These are phyloP conservation scores for Alectoria sarmentosa DNA, from an alignment of 495 filamentous ascomycete species.

Conservation along the genomic window DNA sequence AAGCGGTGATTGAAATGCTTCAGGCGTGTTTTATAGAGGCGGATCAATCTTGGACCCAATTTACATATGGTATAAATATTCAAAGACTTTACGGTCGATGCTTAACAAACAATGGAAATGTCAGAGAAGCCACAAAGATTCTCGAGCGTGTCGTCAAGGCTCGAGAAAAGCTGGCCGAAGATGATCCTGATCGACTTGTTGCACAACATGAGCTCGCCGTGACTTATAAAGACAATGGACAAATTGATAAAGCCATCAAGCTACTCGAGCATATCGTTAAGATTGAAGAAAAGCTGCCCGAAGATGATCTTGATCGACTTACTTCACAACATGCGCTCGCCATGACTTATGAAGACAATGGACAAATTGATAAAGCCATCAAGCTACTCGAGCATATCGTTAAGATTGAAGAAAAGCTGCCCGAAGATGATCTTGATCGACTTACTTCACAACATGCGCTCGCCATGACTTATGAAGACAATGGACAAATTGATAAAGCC, in stretches of 20 bases:
- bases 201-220: not conserved
- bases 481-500: not conserved
- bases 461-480: not conserved
- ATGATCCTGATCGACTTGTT: not conserved
- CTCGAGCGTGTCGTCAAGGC: not conserved
- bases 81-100: not conserved
- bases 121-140: not conserved
- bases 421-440: not conserved
- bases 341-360: slow-evolving; percentile 27
- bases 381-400: slow-evolving; percentile 33
- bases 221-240: not conserved
- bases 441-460: not conserved
- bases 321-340: slow-evolving; percentile 15
- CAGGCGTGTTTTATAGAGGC: not conserved
- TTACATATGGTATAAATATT: not conserved
- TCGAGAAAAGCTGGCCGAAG: not conserved
- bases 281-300: slow-evolving; percentile 21
- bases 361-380: slow-evolving; percentile 31
- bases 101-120: not conserved
- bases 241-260: not conserved
- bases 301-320: slow-evolving; percentile 31
- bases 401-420: slow-evolving; percentile 18
- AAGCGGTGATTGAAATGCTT: not conserved
- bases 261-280: not conserved
- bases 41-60: not conserved